Conservation (phyloP, 441 rosid species). For the Cnidoscolus chayamansa region DNA sequence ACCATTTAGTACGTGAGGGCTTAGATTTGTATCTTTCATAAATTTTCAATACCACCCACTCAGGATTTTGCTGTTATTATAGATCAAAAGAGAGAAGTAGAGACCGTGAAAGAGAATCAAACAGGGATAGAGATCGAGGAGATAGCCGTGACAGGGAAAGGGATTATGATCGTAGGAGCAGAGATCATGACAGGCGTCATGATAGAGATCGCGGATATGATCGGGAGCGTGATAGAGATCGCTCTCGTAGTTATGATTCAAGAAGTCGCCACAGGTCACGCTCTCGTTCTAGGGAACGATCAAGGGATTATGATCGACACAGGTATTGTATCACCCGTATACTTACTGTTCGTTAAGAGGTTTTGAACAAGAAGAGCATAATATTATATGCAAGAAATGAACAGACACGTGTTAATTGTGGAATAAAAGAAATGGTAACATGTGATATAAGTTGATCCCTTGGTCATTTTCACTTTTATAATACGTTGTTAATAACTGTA, state of each 20-base stretch:
- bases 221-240: constrained; percentile 67
- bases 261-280: constrained; percentile 81
- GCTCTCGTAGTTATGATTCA: constrained; percentile 70
- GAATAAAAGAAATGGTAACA: not conserved
- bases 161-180: constrained; percentile 78
- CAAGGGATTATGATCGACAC: constrained; percentile 83
- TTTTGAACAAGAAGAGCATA: not conserved
- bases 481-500: not conserved
- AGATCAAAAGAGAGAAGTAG: constrained; percentile 77
- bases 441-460: not conserved
- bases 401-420: not conserved
- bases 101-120: constrained; percentile 62
- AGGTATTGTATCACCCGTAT: constrained; percentile 44
- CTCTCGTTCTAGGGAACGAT: constrained; percentile 75
- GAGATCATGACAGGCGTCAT: constrained; percentile 78
- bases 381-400: not conserved
- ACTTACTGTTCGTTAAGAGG: not conserved
- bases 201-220: constrained; percentile 67
- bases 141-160: constrained; percentile 71
- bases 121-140: constrained; percentile 63
- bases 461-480: not conserved
- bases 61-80: constrained; percentile 10
- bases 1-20: not conserved
- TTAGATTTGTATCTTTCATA: not conserved
- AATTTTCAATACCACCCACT: not conserved